Evolutionary conservation across 345 rosid species (phyloP).

Genomic region (Microthlaspi erraticum): DNA sequence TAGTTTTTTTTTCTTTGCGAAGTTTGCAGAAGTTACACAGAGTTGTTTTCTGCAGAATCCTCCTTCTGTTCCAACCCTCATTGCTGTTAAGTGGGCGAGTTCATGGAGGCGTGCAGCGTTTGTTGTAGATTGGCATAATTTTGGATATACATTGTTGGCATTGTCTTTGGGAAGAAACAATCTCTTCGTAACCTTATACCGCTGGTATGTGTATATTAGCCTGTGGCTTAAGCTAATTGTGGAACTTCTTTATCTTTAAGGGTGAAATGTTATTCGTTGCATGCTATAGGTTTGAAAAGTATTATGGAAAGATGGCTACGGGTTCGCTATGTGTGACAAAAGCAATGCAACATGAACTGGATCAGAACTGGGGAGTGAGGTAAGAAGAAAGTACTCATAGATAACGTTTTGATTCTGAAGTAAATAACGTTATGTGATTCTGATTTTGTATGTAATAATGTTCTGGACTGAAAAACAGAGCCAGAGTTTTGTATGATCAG

Average conservation of each 20-base stretch:
- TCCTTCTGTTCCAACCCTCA: constrained; percentile 89
- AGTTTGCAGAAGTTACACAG: neutral
- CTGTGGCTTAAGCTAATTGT: constrained; percentile 10
- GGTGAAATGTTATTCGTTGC: neutral
- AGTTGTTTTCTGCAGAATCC: constrained; percentile 67
- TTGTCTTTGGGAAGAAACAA: constrained; percentile 87
- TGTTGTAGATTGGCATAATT: constrained; percentile 96
- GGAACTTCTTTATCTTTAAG: neutral
- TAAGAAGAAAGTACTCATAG: constrained; percentile 49
- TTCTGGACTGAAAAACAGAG: constrained; percentile 52
- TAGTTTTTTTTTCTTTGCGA: neutral
- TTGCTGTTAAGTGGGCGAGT: constrained; percentile 94
- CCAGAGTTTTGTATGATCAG: constrained; percentile 85
- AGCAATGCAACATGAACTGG: constrained; percentile 98
- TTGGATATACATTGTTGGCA: constrained; percentile 92
- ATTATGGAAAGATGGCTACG: constrained; percentile 82
- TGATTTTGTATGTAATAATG: constrained; percentile 8
- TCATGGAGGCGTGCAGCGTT: constrained; percentile 70
- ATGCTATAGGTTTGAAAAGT: constrained; percentile 76
- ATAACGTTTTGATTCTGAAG: constrained; percentile 15
- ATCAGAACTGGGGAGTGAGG: constrained; percentile 97
- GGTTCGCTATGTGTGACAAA: constrained; percentile 88
- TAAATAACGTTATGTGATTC: constrained; percentile 1
- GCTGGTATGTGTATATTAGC: constrained; percentile 57
- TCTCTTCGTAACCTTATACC: constrained; percentile 75